Evolutionary conservation across 2,329 filamentous ascomycete species (phyloP).

Genomic region (Helotiales sp.): DNA sequence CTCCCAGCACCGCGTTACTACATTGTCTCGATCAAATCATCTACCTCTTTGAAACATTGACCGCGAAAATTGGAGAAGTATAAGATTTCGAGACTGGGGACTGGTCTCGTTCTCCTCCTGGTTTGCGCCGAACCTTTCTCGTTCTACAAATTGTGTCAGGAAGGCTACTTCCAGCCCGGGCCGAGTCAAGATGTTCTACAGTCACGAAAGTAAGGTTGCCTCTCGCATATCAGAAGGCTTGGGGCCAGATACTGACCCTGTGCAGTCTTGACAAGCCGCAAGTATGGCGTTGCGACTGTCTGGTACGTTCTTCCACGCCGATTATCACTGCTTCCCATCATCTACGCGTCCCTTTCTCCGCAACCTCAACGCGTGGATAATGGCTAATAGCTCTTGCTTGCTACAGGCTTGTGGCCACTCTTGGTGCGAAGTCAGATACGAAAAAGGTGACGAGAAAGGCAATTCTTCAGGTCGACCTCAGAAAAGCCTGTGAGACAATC

Average conservation of each 20-base stretch:
- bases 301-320: slow-evolving; percentile 62
- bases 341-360: neutral
- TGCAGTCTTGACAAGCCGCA: slow-evolving; percentile 75
- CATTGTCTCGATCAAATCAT: neutral
- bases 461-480: slow-evolving; percentile 84
- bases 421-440: slow-evolving; percentile 69
- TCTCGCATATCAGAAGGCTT: neutral
- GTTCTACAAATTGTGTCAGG: too few species aligned
- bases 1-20: neutral
- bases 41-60: neutral
- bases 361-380: neutral
- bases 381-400: neutral
- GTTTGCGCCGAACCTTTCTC: too few species aligned
- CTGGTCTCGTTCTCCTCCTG: neutral
- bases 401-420: slow-evolving; percentile 83
- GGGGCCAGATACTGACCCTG: slow-evolving; percentile 39
- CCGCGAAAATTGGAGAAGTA: neutral
- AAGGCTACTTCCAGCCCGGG: neutral
- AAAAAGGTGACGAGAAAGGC: slow-evolving; percentile 80
- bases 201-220: slow-evolving; percentile 77
- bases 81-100: neutral
- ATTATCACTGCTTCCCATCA: neutral
- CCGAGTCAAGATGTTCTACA: slow-evolving; percentile 77
- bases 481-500: slow-evolving; percentile 87
- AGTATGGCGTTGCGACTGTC: slow-evolving; percentile 91